Base-by-base conservation (phyloP, 257 asterid genomes). In the Ehretia macrophylla region DNA sequence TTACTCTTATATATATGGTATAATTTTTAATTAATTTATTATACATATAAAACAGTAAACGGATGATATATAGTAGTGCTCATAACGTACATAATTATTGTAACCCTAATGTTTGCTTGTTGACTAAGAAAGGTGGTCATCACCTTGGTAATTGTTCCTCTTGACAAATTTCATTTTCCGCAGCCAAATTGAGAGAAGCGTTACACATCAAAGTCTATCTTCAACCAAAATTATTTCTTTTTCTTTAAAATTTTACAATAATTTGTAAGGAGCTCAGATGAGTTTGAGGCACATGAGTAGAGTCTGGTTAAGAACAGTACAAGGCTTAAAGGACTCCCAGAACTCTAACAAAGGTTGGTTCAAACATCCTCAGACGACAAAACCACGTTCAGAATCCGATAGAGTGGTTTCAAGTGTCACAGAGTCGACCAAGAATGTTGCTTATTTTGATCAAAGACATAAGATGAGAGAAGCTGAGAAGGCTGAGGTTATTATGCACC, bases 401-500 rank as follows among this genome's bases (percentile, higher is more conserved):
- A 75, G 48, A 20, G 60, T 73, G 83, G 56, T 18, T 35, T 19
- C 40, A 9, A 18, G 64, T 51, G 62, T 21, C 5, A 16, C 1
- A 17, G 55, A 56, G 49, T 47, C 59, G 5, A 40, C 11, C 68
- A 65, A 45, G 46, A 70, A 60, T 46, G 53, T 37, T 14, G 69
- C 22, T 51, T 17, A 47, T 56, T 63, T 32, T 35, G 59, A 54
- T 47, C 57, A 59, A 22, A 64, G 52, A 57, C 67, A 64, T 55
- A 70, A 71, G 66, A 19, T 8, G 44, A 73, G 63, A 62, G 68
- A 78, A 32, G 81, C 80, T 3, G 83, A 83, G 77, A 83, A 80
- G 77, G 80, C 76, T 12, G 87, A 80, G 66, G 77, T 71, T 68
- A 52, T 83, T 21, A 65, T 81, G 80, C 85, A 81, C 54, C 79